Base-by-base conservation (phyloP, 2,329 filamentous ascomycete genomes). In the Colletotrichum limetticola region DNA sequence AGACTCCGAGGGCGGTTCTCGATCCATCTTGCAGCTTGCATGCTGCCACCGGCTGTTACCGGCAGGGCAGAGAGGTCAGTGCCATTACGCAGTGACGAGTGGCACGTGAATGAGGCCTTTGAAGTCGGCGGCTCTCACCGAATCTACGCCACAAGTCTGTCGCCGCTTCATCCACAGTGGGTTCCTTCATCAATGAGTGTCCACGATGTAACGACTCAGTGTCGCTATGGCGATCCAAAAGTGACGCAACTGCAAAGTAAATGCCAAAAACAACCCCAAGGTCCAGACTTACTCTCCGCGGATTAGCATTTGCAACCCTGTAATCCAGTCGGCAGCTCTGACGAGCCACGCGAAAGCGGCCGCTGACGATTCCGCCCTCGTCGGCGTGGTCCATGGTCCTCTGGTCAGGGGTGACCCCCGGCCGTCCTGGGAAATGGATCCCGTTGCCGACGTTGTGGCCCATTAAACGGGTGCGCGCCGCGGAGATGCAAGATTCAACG, bases 401-500 rank as follows among this genome's bases (percentile, higher is more conserved):
- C 30, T 30, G 14, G 28, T 55, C 52, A 37, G 60, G 26, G 30
- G 12, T 55, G 24, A 16, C 59, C 55, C 37, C 37, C n/a, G 60
- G 46, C 60, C 60, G n/a, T 12, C 37, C 28, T 35, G 19, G 42
- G 42, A 14, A 19, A 53, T 42, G 37, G 37, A 42, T 32, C 46
- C 60, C 60, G 37, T 42, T 24, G 28, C n/a, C 42, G 42, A 42
- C 22, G 12, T 32, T n/a, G 52, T 55, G n/a, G 22, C 24, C 42
- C 16, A 22, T 22, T n/a, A 24, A 14, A 53, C 30, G 22, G 30
- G 28, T 22, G 24, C 11, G 22, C 22, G 59, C 66, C 70, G 70
- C 70, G 70, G 70, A 72, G 70, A 72, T 72, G 70, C 66, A 70
- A 57, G 42, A 46, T 42, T 30, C 55, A 7, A 60, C 70, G 35